Evolutionary conservation across 2,329 filamentous ascomycete species (phyloP).

Genomic region (Botrytis squamosa): DNA sequence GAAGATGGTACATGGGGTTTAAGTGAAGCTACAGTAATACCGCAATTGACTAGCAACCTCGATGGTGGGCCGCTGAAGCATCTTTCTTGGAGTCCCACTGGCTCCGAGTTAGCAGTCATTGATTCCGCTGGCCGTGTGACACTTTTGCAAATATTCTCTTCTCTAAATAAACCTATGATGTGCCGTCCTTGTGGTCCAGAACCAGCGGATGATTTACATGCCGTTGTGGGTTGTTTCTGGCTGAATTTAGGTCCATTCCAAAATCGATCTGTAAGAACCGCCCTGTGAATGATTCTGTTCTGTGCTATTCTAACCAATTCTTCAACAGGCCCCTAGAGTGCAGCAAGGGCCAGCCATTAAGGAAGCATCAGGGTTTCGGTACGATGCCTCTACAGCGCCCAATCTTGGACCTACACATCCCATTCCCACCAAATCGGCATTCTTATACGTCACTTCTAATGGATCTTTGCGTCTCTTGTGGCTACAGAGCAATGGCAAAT

Average conservation of each 20-base stretch:
- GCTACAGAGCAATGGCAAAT: constrained; percentile 69
- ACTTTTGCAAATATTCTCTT: constrained; percentile 68
- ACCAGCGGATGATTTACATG: constrained; percentile 69
- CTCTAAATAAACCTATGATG: constrained; percentile 69
- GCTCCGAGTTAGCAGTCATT: constrained; percentile 77
- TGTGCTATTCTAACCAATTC: background rate
- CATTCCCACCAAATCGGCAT: constrained; percentile 65
- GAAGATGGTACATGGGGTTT: constrained; percentile 73
- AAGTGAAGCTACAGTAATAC: constrained; percentile 65
- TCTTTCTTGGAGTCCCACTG: constrained; percentile 73
- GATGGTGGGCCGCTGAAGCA: constrained; percentile 71
- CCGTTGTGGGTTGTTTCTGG: constrained; percentile 85
- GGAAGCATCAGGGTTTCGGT: constrained; percentile 61
- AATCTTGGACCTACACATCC: constrained; percentile 73
- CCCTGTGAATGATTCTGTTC: background rate
- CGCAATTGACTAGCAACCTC: constrained; percentile 59
- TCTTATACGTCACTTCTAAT: constrained; percentile 74
- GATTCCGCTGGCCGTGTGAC: constrained; percentile 76
- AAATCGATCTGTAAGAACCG: constrained; percentile 34
- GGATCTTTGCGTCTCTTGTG: constrained; percentile 75
- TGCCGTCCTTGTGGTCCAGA: constrained; percentile 65
- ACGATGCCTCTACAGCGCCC: constrained; percentile 64
- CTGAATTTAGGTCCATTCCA: constrained; percentile 46
- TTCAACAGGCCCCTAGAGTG: constrained; percentile 41
- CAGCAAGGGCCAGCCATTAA: constrained; percentile 63